These are phyloP conservation scores for Colletotrichum orchidophilum DNA, from an alignment of 2,329 filamentous ascomycete species.

Conservation along the genomic window DNA sequence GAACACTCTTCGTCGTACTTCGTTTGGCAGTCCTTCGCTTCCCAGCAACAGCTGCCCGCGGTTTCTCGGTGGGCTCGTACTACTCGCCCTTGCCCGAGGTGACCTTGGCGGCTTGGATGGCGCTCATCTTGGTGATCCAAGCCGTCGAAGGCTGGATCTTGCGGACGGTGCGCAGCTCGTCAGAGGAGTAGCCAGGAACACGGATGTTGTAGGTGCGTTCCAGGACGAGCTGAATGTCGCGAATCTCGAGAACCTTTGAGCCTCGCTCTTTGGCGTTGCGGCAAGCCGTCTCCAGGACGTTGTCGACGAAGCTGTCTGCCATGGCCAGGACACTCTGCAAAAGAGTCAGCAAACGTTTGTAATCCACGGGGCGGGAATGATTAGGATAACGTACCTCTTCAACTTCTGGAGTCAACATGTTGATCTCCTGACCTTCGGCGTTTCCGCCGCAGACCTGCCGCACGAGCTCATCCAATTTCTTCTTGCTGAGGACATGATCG, in stretches of 20 bases:
- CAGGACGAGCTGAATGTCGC: conserved; percentile 83
- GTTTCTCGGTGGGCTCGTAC: conserved; percentile 36
- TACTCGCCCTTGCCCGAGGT: conserved; percentile 69
- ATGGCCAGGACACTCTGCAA: conserved; percentile 83
- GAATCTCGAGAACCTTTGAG: conserved; percentile 88
- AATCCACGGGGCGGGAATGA: not conserved
- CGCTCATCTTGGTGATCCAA: conserved; percentile 98
- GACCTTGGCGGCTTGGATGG: conserved; percentile 92
- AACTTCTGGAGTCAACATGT: conserved; percentile 87
- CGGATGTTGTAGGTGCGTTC: conserved; percentile 90
- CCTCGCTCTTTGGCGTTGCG: conserved; percentile 92
- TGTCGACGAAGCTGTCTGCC: conserved; percentile 95
- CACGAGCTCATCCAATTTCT: conserved; percentile 95
- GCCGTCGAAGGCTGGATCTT: conserved; percentile 88
- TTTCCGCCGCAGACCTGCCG: conserved; percentile 89
- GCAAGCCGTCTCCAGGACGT: conserved; percentile 86
- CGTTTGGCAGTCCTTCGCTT: conserved; percentile 3
- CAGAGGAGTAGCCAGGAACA: conserved; percentile 92
- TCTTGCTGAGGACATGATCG: conserved; percentile 94
- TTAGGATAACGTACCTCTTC: conserved; percentile 77
- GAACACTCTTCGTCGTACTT: conserved; percentile 5
- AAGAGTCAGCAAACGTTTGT: conserved; percentile 15
- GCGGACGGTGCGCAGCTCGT: conserved; percentile 92
- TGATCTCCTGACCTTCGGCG: conserved; percentile 76
- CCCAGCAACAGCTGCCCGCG: not conserved